A percentile compares a stretch with the other conserved stretches of the same genome.
Conservation (phyloP, 2,329 filamentous ascomycete genomes). For the Colletotrichum sp. region DNA sequence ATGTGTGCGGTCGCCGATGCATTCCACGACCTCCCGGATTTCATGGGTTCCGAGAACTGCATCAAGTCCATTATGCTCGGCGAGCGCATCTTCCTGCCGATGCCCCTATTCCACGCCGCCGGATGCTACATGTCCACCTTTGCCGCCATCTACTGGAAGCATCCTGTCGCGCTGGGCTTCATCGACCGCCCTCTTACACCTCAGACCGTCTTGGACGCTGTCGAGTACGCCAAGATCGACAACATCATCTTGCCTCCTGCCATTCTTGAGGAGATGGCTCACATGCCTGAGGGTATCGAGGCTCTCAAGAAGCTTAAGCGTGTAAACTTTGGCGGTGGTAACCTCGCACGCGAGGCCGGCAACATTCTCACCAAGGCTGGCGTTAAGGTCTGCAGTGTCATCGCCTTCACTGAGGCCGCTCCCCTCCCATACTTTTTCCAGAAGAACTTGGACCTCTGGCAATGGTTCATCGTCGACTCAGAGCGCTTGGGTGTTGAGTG, state of each 20-base stretch:
- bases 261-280: conserved; percentile 47
- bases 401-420: conserved; percentile 45
- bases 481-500: conserved; percentile 48
- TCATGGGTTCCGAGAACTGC: conserved; percentile 6
- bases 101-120: conserved; percentile 46
- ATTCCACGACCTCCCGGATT: conserved; percentile 1
- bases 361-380: conserved; percentile 40
- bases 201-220: conserved; percentile 35
- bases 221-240: conserved; percentile 31
- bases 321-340: conserved; percentile 44
- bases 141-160: conserved; percentile 34
- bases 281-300: conserved; percentile 32
- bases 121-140: conserved; percentile 31
- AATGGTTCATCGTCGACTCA: conserved; percentile 33
- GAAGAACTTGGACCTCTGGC: conserved; percentile 15
- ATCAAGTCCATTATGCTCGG: neutral
- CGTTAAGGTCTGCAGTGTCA: conserved; percentile 38
- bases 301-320: conserved; percentile 36
- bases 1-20: conserved; percentile 39
- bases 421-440: conserved; percentile 46
- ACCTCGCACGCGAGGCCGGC: conserved; percentile 39
- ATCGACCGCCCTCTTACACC: conserved; percentile 38
- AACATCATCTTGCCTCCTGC: conserved; percentile 39
- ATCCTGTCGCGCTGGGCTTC: conserved; percentile 31
- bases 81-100: conserved; percentile 18